Evolutionary conservation across 164 flowering plant genomes (phyloP).

Genomic region (Platanus orientalis): DNA sequence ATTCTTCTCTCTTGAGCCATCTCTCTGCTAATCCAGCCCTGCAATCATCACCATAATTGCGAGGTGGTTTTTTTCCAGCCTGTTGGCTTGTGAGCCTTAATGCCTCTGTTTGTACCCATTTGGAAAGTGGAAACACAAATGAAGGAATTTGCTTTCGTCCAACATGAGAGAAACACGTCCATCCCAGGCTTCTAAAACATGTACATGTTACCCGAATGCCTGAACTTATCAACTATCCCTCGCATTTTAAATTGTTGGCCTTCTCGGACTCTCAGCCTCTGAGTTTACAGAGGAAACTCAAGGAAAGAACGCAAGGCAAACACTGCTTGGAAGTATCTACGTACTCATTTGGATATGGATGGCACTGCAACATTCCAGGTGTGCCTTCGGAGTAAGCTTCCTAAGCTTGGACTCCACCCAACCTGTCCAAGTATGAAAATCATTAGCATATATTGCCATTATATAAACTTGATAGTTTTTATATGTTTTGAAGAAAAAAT

Average conservation of each 20-base stretch:
- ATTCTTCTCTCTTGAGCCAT: slow-evolving; percentile 18
- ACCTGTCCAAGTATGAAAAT: slow-evolving; percentile 87
- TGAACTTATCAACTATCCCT: slow-evolving; percentile 85
- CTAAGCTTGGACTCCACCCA: slow-evolving; percentile 99
- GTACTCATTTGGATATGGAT: slow-evolving; percentile 88
- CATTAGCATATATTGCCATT: slow-evolving; percentile 78
- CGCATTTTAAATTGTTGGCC: slow-evolving; percentile 97
- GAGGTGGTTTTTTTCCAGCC: slow-evolving; percentile 27
- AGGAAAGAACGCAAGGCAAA: slow-evolving; percentile 75
- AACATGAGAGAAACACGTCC: slow-evolving; percentile 84
- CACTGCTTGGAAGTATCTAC: slow-evolving; percentile 59
- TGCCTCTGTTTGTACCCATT: slow-evolving; percentile 66
- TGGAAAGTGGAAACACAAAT: slow-evolving; percentile 82
- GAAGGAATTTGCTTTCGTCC: slow-evolving; percentile 78
- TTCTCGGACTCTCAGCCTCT: slow-evolving; percentile 73
- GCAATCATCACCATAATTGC: slow-evolving; percentile 25
- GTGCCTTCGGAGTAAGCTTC: slow-evolving; percentile 88
- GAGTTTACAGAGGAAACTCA: slow-evolving; percentile 92
- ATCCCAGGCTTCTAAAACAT: slow-evolving; percentile 87
- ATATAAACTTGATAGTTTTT: slow-evolving; percentile 95
- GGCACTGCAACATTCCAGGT: slow-evolving; percentile 85
- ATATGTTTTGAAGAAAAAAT: slow-evolving; percentile 77
- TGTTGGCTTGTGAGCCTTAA: slow-evolving; percentile 37
- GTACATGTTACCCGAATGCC: slow-evolving; percentile 66
- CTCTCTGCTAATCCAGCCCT: slow-evolving; percentile 27